These are phyloP conservation scores for Skeletonema costatum DNA, from an alignment of 108 stramenopile genomes.

Conservation along the genomic window DNA sequence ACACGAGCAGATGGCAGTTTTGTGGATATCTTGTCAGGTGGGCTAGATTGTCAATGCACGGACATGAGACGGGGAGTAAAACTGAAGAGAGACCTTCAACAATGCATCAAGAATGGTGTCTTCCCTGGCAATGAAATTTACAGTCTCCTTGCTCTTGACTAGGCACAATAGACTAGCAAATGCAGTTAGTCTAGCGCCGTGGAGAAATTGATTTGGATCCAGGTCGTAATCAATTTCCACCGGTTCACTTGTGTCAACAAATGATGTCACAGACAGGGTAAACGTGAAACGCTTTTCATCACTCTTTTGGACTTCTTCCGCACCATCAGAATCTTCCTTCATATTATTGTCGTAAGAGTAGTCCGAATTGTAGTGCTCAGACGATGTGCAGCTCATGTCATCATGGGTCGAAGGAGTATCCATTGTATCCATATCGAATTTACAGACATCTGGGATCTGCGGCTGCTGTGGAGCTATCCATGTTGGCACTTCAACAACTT, in stretches of 20 bases:
- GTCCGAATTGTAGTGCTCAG: not conserved
- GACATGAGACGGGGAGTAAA: constrained; percentile 64
- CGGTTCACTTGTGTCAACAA: constrained; percentile 6
- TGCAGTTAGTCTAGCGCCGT: constrained; percentile 60
- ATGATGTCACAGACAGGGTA: not conserved
- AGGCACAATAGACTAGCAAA: constrained; percentile 73
- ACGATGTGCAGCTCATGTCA: not conserved
- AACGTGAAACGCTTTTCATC: constrained; percentile 2
- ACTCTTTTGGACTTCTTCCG: not conserved
- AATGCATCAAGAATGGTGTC: constrained; percentile 48
- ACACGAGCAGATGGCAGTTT: constrained; percentile 70
- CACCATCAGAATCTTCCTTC: not conserved
- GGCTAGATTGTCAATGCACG: constrained; percentile 69
- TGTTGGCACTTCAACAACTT: constrained; percentile 52
- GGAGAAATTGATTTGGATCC: constrained; percentile 60
- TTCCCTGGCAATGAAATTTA: constrained; percentile 49
- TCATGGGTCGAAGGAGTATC: constrained; percentile 1
- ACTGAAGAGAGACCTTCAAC: constrained; percentile 60
- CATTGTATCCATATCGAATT: not conserved
- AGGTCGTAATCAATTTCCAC: constrained; percentile 54
- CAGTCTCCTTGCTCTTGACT: constrained; percentile 83
- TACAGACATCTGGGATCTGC: constrained; percentile 1
- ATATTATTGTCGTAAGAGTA: not conserved
- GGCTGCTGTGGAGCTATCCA: not conserved
- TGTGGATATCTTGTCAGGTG: constrained; percentile 75